Evolutionary conservation across 2,329 filamentous ascomycete genomes (phyloP).

Genomic region (Exophiala mesophila): DNA sequence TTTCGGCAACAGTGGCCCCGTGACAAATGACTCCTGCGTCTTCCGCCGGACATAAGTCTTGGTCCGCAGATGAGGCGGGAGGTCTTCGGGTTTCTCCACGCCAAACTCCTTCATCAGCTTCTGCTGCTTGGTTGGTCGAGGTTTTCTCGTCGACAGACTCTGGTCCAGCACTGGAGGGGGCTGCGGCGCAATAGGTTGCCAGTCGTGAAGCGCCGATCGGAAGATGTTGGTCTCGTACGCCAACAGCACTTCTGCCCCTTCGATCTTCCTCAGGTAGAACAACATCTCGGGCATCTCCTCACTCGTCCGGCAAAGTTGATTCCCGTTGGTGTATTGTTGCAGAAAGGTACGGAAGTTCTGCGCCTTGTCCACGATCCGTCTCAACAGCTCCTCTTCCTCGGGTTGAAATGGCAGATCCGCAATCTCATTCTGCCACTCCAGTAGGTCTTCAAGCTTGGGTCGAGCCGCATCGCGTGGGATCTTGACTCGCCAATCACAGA

Average conservation of each 20-base stretch:
- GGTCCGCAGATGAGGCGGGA: conserved; percentile 75
- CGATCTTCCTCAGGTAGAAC: conserved; percentile 94
- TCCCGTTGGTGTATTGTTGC: conserved; percentile 70
- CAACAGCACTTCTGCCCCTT: conserved; percentile 89
- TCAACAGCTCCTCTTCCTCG: conserved; percentile 82
- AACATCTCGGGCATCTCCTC: conserved; percentile 85
- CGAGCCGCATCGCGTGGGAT: conserved; percentile 94
- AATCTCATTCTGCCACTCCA: conserved; percentile 80
- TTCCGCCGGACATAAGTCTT: conserved; percentile 76
- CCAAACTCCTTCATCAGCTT: conserved; percentile 87
- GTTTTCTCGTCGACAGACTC: conserved; percentile 89
- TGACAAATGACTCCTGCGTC: conserved; percentile 38
- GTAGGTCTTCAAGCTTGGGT: conserved; percentile 87
- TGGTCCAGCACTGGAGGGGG: conserved; percentile 80
- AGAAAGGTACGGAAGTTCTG: conserved; percentile 80
- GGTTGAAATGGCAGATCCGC: conserved; percentile 81
- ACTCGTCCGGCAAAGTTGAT: conserved; percentile 62
- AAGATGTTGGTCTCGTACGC: conserved; percentile 97
- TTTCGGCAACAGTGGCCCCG: conserved; percentile 20
- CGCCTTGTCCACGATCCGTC: conserved; percentile 81
- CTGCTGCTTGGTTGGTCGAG: conserved; percentile 91
- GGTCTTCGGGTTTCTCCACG: conserved; percentile 82
- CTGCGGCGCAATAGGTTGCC: conserved; percentile 81
- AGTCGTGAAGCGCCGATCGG: conserved; percentile 89
- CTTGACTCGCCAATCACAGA: conserved; percentile 95